Evolutionary conservation across 306 rosid genomes (phyloP).

Genomic region (Crataegus laevigata): DNA sequence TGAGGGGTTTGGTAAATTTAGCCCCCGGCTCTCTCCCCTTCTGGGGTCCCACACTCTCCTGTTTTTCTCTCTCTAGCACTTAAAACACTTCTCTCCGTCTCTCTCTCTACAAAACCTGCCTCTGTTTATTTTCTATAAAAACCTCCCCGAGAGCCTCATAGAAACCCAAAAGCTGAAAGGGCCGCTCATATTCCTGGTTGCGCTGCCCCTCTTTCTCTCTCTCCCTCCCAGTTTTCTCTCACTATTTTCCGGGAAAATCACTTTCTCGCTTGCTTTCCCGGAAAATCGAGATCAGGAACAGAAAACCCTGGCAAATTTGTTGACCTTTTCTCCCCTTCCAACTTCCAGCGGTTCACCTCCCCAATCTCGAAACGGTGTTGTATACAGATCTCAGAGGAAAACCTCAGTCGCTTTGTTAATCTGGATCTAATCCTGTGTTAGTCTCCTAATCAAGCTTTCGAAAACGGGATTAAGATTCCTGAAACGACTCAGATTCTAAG

Average conservation of each 20-base stretch:
- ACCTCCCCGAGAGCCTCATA: slow-evolving; percentile 15
- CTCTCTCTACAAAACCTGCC: not conserved
- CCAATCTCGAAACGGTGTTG: not conserved
- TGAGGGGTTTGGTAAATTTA: slow-evolving; percentile 11
- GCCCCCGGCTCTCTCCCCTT: not conserved
- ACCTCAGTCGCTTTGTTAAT: not conserved
- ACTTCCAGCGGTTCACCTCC: not conserved
- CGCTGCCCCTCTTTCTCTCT: not conserved
- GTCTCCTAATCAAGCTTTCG: not conserved
- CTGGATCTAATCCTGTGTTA: slow-evolving; percentile 1
- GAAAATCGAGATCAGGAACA: not conserved
- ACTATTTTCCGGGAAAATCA: not conserved
- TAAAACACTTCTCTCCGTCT: not conserved
- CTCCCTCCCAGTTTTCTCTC: not conserved
- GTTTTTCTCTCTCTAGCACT: not conserved
- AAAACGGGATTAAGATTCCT: not conserved
- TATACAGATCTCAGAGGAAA: slow-evolving; percentile 6
- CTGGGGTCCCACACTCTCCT: slow-evolving; percentile 23
- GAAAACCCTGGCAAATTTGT: not conserved
- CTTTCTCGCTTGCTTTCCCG: slow-evolving; percentile 9
- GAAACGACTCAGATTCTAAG: not conserved
- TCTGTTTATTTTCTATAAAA: slow-evolving; percentile 39
- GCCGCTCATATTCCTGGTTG: not conserved
- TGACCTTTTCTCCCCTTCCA: not conserved
- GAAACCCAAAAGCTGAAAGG: slow-evolving; percentile 23